Evolutionary conservation across 768 basidiomycete genomes (phyloP).

Genomic region (Russula dissimulans): DNA sequence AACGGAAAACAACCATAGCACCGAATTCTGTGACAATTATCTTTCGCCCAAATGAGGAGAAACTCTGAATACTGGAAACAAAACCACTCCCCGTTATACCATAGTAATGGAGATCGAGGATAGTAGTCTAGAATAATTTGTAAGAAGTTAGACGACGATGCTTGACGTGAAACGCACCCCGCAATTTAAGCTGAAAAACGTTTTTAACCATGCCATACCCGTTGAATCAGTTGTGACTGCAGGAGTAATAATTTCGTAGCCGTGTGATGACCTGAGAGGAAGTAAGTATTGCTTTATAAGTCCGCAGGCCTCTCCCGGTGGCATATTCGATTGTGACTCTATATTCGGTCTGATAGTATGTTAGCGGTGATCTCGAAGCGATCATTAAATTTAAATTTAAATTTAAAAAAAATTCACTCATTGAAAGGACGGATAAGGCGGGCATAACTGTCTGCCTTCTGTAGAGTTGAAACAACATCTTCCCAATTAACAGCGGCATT

Average conservation of each 20-base stretch:
- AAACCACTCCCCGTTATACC: too few relatives aligned
- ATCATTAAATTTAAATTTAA: conserved; percentile 18
- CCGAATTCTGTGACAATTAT: conserved; percentile 64
- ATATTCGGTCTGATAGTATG: conserved; percentile 53
- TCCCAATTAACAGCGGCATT: too few relatives aligned
- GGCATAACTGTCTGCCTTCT: conserved; percentile 35
- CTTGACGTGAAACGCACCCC: conserved; percentile 26
- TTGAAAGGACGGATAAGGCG: conserved; percentile 51
- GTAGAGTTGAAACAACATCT: too few relatives aligned
- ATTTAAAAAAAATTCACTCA: conserved; percentile 43
- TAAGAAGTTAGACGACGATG: neutral
- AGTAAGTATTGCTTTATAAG: conserved; percentile 57
- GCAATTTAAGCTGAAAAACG: conserved; percentile 52
- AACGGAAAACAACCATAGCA: conserved; percentile 33
- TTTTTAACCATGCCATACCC: conserved; percentile 56
- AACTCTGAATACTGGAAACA: too few relatives aligned
- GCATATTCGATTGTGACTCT: conserved; percentile 50
- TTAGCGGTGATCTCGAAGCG: conserved; percentile 5
- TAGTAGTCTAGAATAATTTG: conserved; percentile 38
- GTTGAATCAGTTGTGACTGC: conserved; percentile 51
- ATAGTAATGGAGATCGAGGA: conserved; percentile 62
- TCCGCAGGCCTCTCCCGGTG: conserved; percentile 36
- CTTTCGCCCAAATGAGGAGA: conserved; percentile 33
- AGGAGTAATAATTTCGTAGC: conserved; percentile 55
- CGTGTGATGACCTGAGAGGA: conserved; percentile 41